Percentiles rank a stretch among this genome's conserved stretches.
Evolutionary conservation across 306 rosid species (phyloP).

Genomic region (Castanea sativa): DNA sequence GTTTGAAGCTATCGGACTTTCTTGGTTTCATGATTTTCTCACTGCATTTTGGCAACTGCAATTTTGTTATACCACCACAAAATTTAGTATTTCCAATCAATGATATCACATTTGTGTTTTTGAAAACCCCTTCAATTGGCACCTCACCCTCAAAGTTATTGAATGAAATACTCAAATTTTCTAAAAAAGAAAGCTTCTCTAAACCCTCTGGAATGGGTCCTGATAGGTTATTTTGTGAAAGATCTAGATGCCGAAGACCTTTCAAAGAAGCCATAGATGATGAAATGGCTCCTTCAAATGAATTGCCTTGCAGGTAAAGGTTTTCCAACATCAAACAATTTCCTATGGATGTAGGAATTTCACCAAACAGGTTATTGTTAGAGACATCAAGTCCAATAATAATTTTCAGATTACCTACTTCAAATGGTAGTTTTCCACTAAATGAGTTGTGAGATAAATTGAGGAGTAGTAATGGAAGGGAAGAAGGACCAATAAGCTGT

Average conservation of each 20-base stretch:
- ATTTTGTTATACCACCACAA: slow-evolving; percentile 6
- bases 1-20: slow-evolving; percentile 1
- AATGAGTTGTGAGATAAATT: too few species aligned
- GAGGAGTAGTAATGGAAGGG: too few species aligned
- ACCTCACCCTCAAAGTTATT: slow-evolving; percentile 45
- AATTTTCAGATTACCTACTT: slow-evolving; percentile 11
- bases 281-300: slow-evolving; percentile 29
- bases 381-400: slow-evolving; percentile 19
- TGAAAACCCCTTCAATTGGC: slow-evolving; percentile 27
- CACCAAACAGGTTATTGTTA: slow-evolving; percentile 18
- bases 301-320: slow-evolving; percentile 26
- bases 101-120: slow-evolving; percentile 14
- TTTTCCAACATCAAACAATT: slow-evolving; percentile 24
- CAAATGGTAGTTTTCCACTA: too few species aligned
- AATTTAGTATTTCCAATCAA: slow-evolving; percentile 5
- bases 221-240: slow-evolving; percentile 26
- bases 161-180: slow-evolving; percentile 36
- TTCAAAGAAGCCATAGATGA: slow-evolving; percentile 31
- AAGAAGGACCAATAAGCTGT: slow-evolving; percentile 1
- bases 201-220: slow-evolving; percentile 32
- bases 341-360: slow-evolving; percentile 30
- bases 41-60: neutral
- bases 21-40: slow-evolving; percentile 3
- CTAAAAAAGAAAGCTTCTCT: neutral
- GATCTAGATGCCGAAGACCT: slow-evolving; percentile 26